Conservation (phyloP, 108 stramenopile species). For the Cylindrotheca closterium region DNA sequence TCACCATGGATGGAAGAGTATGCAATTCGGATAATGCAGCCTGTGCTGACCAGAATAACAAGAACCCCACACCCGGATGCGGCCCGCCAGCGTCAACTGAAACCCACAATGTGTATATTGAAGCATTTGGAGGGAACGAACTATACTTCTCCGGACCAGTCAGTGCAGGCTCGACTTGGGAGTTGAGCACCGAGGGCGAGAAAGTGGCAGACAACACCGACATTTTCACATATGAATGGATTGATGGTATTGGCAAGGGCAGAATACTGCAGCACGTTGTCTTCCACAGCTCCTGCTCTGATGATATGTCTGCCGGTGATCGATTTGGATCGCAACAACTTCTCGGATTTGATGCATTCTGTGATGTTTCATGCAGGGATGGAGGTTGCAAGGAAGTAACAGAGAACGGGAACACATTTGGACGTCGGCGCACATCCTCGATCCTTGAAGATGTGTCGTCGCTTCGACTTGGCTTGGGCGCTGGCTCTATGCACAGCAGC, state of each 20-base stretch:
- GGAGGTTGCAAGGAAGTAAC: neutral
- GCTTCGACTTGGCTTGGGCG: neutral
- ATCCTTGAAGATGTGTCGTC: neutral
- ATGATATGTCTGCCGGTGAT: constrained; percentile 29
- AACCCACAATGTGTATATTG: neutral
- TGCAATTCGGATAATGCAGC: neutral
- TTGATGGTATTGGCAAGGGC: neutral
- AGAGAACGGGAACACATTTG: neutral
- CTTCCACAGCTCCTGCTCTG: constrained; percentile 35
- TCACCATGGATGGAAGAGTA: neutral
- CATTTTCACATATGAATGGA: neutral
- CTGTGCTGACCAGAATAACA: constrained; percentile 8
- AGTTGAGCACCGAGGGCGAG: neutral
- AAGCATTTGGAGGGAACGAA: neutral
- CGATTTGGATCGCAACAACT: constrained; percentile 31
- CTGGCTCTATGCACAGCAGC: neutral
- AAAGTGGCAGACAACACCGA: constrained; percentile 12
- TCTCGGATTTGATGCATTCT: constrained; percentile 16
- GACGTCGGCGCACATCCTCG: neutral
- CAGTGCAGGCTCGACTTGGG: constrained; percentile 1
- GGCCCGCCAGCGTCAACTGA: neutral
- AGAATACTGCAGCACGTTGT: constrained; percentile 14
- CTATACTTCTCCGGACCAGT: constrained; percentile 12
- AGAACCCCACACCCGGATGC: neutral
- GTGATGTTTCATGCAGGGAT: neutral